Base-by-base conservation (phyloP, 345 rosid genomes). In the Brassica juncea region DNA sequence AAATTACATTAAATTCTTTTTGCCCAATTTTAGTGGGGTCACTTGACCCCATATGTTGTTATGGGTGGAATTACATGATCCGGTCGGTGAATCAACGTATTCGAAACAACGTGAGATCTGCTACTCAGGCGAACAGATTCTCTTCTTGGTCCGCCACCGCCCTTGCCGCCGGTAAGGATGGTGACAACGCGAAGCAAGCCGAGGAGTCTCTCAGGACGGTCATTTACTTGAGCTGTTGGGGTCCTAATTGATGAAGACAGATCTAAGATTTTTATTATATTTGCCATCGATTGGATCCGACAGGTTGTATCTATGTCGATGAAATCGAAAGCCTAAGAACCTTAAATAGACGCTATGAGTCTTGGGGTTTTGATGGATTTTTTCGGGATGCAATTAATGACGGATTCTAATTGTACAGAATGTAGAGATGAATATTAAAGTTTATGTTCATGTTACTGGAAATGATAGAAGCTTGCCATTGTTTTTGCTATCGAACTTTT, bases 211-310 rank as follows among this genome's bases (percentile, higher is more conserved):
- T 92, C 0, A 80, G 96, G 70, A 90, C 88, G 3, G 84, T 90
- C 52, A 90, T 90, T 94, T 92, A 79, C 62, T 84, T 92, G 86
- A 90, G 96, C 82, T 92, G 95, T 60, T 92, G 97, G 97, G 94
- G 87, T 81, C 94, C 91, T 28, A 85, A 81, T 44, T 81, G 34
- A 57, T 70, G n/a, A 5, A 39, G 19, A 66, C 55, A 4, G 27
- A 31, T 35, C 25, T 2, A 11, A 27, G 32, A 62, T 14, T 14
- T 47, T 12, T 47, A 3, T 47, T 12, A 12, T 14, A 0, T 47
- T 14, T 14, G 16, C 15, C 6, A 1, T 47, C 15, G 55, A 14
- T 62, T 14, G 67, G 8, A 31, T 32, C 44, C 44, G 68, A 63
- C 21, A 14, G 37, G 35, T 28, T 55, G 10, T 55, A 6, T 54